Evolutionary conservation across 371 early-diverging fungal species (phyloP), one percentile per base, ranked within the genome.

Genomic region (Mucor irregularis): DNA sequence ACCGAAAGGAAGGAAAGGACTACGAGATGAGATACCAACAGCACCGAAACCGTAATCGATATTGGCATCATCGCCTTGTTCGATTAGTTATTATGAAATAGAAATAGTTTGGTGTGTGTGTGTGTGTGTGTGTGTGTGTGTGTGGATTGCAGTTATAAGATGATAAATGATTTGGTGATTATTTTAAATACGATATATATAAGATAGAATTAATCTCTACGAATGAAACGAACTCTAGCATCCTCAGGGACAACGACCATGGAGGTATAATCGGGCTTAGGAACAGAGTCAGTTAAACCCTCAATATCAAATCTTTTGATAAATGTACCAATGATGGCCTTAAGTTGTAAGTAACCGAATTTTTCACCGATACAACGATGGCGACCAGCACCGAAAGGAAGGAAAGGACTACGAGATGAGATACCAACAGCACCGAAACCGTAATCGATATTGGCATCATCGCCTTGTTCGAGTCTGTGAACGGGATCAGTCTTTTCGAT

Each of bases 341-440:
- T 95, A 74, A 96, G 82, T 74, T 98, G 98, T 46, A 96, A 69
- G 63, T 91, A 96, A 11, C 95, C 97, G 77, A 98, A 98, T 55
- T 88, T 81, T 69, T 98, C 97, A 54, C 98, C 98, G 70, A 98
- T 98, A 82, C 98, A 98, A 60, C 98, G 87, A 82, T 98, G 98
- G 58, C 98, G 92, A 52, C 87, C 98, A 34, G 97, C 98, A 63
- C 98, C 98, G 73, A 98, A 98, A 24, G 98, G 97, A 69, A 98
- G 80, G 71, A 88, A 96, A 38, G 93, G 89, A 52, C 86, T 86
- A 55, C 85, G 77, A 43, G 78, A 78, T 25, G 87, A 83, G 25
- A 85, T 80, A 49, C 84, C 86, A 58, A 94, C 76, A 74, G 86
- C 78, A 71, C 95, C 93, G 78, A 90, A 88, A 59, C 95, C 87